Evolutionary conservation across 2,329 filamentous ascomycete species (phyloP).

Genomic region (Exophiala dermatitidis): DNA sequence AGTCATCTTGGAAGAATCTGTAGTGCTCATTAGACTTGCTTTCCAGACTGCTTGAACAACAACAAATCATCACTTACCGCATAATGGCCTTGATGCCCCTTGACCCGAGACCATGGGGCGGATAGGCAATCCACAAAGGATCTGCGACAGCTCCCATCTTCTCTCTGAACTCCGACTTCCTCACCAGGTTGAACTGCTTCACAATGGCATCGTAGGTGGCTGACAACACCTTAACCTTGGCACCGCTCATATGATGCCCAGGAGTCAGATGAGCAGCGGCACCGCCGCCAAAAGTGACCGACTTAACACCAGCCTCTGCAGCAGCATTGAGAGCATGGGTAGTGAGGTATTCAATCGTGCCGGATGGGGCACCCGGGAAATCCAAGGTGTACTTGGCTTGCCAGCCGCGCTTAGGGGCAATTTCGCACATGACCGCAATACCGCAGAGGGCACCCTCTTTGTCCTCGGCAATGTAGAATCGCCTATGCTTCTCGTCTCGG

Average conservation of each 20-base stretch:
- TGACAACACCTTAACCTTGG: constrained; percentile 72
- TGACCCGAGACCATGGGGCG: constrained; percentile 73
- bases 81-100: constrained; percentile 70
- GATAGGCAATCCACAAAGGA: constrained; percentile 83
- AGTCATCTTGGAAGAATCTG: constrained; percentile 23
- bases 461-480: constrained; percentile 75
- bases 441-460: constrained; percentile 64
- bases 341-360: constrained; percentile 78
- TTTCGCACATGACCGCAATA: constrained; percentile 74
- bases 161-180: constrained; percentile 82
- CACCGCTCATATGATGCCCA: constrained; percentile 72
- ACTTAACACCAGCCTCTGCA: constrained; percentile 52
- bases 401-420: constrained; percentile 75
- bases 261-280: constrained; percentile 66
- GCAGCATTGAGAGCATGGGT: constrained; percentile 61
- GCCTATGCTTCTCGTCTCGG: constrained; percentile 73
- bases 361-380: constrained; percentile 78
- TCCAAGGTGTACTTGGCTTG: constrained; percentile 96
- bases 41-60: neutral
- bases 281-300: constrained; percentile 80
- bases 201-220: constrained; percentile 76
- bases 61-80: constrained; percentile 17
- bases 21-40: neutral
- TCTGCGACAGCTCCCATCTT: constrained; percentile 84
- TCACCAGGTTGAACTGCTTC: constrained; percentile 70